Evolutionary conservation across 2,329 filamentous ascomycete species (phyloP).

Genomic region (Nigrospora oryzae): DNA sequence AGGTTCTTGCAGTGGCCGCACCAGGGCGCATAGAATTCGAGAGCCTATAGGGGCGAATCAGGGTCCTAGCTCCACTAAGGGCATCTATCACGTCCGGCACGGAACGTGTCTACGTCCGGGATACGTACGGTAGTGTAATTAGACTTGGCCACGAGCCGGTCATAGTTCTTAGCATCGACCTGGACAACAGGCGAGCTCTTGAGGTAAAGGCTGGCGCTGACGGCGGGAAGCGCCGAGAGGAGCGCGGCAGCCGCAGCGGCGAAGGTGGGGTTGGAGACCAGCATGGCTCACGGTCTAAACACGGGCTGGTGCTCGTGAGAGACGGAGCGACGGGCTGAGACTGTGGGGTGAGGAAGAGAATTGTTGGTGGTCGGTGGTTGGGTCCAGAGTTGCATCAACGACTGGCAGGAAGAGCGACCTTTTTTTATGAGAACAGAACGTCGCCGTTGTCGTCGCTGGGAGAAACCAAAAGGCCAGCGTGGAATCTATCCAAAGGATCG

Average conservation of each 20-base stretch:
- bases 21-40: slow-evolving; percentile 95
- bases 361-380: too few species aligned
- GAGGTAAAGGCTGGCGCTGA: slow-evolving; percentile 63
- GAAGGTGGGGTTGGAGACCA: slow-evolving; percentile 36
- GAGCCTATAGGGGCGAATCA: slow-evolving; percentile 31
- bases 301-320: too few species aligned
- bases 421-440: too few species aligned
- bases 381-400: too few species aligned
- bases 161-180: slow-evolving; percentile 70
- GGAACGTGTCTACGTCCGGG: not conserved
- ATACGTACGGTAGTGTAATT: slow-evolving; percentile 79
- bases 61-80: not conserved
- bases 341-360: slow-evolving; percentile 19
- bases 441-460: too few species aligned
- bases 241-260: slow-evolving; percentile 48
- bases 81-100: not conserved
- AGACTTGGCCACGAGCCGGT: slow-evolving; percentile 74
- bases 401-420: too few species aligned
- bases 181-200: slow-evolving; percentile 85
- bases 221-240: slow-evolving; percentile 56
- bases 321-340: slow-evolving; percentile 6
- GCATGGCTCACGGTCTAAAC: slow-evolving; percentile 31
- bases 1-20: slow-evolving; percentile 96
- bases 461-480: slow-evolving; percentile 32
- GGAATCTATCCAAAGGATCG: slow-evolving; percentile 17